Base-by-base conservation (phyloP, 305 asterid genomes). In the Fraxinus dipetala region DNA sequence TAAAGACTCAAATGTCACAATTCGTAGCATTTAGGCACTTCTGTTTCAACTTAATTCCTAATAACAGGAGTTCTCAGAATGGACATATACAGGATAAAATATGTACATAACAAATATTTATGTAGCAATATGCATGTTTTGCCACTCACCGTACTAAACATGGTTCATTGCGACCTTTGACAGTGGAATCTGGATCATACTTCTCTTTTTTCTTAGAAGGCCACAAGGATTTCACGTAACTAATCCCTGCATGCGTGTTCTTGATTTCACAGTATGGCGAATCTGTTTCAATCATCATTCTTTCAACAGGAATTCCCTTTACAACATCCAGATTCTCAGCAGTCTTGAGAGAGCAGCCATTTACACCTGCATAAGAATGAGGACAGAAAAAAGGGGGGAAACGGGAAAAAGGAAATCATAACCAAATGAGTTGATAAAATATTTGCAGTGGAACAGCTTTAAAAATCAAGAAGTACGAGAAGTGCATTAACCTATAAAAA, bases 161-260 rank as follows among this genome's bases (percentile, higher is more conserved):
- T 67, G 98, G 99, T 81, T 95, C 99, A 31, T 94, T 95, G 83
- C 99, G 97, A 80, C 98, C 99, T 90, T 95, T 95, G 80, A 95
- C 94, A 45, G 90, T 86, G 88, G 93, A 94, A 73, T 88, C 90
- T 9, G 85, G 88, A 83, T 93, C 98, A 75, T 95, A 87, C 86
- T 91, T 95, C 79, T 93, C 98, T 90, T 95, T 95, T 85, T 93
- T 95, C 93, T 92, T 94, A 14, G 98, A 94, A 80, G 96, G 89
- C 99, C 98, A 94, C 30, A 82, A 80, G 51, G 99, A 91, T 87
- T 89, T 93, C 86, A 95, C 92, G 36, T 88, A 90, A 43, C 80
- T 86, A 77, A 89, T 89, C 83, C 98, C 99, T 0, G 99, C 95
- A 87, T 91, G 97, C 10, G 97, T 91, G 83, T 88, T 95, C 89